Percentiles rank a stretch among this genome's conserved stretches.
Conservation (phyloP, 305 asterid genomes). For the Fraxinus angustifolia region DNA sequence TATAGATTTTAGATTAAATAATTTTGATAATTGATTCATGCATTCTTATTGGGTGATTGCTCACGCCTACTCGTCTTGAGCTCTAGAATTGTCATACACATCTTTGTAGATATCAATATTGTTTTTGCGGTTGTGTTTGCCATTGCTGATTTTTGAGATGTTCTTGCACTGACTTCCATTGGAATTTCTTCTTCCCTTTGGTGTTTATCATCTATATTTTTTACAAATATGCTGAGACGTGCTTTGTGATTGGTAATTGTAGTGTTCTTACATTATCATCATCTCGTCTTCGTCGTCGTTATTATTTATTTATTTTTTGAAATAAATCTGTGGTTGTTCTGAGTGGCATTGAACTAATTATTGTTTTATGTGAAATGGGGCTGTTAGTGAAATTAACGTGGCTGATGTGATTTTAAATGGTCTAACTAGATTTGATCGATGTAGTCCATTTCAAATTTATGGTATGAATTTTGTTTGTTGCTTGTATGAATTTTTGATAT, state of each 20-base stretch:
- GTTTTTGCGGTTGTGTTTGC: slow-evolving; percentile 27
- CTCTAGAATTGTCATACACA: slow-evolving; percentile 40
- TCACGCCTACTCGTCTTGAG: slow-evolving; percentile 32
- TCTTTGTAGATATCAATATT: slow-evolving; percentile 54
- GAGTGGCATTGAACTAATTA: background rate
- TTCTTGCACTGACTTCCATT: slow-evolving; percentile 17
- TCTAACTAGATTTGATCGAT: background rate
- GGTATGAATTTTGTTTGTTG: background rate
- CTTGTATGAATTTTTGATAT: background rate
- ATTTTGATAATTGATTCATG: slow-evolving; percentile 41
- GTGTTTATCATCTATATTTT: background rate
- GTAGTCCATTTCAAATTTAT: background rate
- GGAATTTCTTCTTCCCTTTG: background rate
- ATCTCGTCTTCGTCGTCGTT: no score
- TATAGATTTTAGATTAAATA: slow-evolving; percentile 57
- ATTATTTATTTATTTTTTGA: no score
- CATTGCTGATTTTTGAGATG: slow-evolving; percentile 38
- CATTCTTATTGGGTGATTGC: slow-evolving; percentile 44
- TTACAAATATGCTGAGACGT: background rate
- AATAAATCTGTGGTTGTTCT: background rate
- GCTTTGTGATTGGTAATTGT: background rate
- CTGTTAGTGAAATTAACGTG: background rate
- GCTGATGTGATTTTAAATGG: background rate
- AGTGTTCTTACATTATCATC: background rate
- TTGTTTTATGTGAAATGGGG: background rate